Percentiles rank a stretch among this genome's conserved stretches.
These are phyloP conservation scores for Pouteria campechiana DNA, from an alignment of 179 eudicot species.

Conservation along the genomic window DNA sequence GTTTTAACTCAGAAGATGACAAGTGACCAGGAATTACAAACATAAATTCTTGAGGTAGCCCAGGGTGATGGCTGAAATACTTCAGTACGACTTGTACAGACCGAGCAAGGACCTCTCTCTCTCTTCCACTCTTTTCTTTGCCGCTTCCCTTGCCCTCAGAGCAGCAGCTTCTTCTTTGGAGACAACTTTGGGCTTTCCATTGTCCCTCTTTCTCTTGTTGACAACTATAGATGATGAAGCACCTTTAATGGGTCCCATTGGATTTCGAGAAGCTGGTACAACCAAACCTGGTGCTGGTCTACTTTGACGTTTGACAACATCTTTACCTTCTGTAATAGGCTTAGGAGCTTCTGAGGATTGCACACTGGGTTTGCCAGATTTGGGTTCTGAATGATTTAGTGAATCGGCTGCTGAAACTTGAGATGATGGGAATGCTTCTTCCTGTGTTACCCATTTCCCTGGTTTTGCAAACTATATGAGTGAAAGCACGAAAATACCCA, in stretches of 20 bases:
- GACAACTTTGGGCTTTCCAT: constrained; percentile 46
- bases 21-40: too few species aligned
- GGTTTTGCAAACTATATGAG: too few species aligned
- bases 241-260: constrained; percentile 58
- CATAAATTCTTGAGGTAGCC: too few species aligned
- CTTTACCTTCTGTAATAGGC: constrained; percentile 25
- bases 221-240: constrained; percentile 58
- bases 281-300: constrained; percentile 46
- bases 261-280: constrained; percentile 47
- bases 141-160: constrained; percentile 90
- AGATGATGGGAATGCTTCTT: constrained; percentile 70
- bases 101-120: constrained; percentile 82
- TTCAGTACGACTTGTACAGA: constrained; percentile 62
- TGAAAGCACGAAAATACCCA: too few species aligned
- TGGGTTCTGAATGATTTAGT: constrained; percentile 31
- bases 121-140: constrained; percentile 79
- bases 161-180: constrained; percentile 84
- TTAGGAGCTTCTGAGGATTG: constrained; percentile 14
- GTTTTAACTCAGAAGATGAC: too few species aligned
- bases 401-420: constrained; percentile 28
- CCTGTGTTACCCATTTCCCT: constrained; percentile 95
- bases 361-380: constrained; percentile 24
- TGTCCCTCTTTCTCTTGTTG: constrained; percentile 65
- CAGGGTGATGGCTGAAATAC: too few species aligned
- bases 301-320: constrained; percentile 14